Evolutionary conservation across 352 stramenopile species (phyloP), one percentile per base, ranked within the genome.

Genomic region (Globisporangium cystogenes): DNA sequence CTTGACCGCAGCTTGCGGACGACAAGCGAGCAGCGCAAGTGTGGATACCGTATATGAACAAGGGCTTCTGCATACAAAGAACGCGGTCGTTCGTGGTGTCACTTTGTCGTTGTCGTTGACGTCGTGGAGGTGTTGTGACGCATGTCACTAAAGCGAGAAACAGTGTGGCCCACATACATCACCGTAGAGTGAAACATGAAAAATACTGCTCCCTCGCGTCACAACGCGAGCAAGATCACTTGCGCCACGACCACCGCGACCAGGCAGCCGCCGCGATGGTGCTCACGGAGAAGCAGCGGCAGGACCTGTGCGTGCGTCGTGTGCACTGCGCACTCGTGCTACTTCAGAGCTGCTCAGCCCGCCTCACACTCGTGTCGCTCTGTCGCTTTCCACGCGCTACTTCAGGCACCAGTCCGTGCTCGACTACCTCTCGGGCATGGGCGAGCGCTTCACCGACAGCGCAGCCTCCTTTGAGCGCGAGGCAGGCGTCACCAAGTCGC

Each of bases 251-350:
- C 23, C 45, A 51, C 26, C n/a, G n/a, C n/a, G n/a, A n/a, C n/a
- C 45, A 10, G 29, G 29, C 8, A 35, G 33, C 11, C 14, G 3
- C 39, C 39, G 39, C n/a, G 39, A 98, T 98, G 92, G 92, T 98
- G 61, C 82, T 99, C 51, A 99, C 96, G 37, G 96, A 98, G 64
- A 95, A 96, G 73, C 96, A 99, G 77, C 82, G 93, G 33, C 72
- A 86, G 55, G 96, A 98, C 59, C 80, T 99, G 79, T 92, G 83
- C 64, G 82, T 76, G 29, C 23, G 11, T 23, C 16, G 5, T 36
- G 15, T 35, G 14, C 44, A 6, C 26, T 41, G 26, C 20, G 24
- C 41, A 7, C 11, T 35, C 23, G 1, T 37, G 12, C 35, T 40
- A 5, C 16, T 37, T 51, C n/a, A 35, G 21, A 54, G n/a, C n/a